Evolutionary conservation across 345 rosid genomes (phyloP), one percentile per base, ranked within the genome.

Genomic region (Crucihimalaya himalaica): DNA sequence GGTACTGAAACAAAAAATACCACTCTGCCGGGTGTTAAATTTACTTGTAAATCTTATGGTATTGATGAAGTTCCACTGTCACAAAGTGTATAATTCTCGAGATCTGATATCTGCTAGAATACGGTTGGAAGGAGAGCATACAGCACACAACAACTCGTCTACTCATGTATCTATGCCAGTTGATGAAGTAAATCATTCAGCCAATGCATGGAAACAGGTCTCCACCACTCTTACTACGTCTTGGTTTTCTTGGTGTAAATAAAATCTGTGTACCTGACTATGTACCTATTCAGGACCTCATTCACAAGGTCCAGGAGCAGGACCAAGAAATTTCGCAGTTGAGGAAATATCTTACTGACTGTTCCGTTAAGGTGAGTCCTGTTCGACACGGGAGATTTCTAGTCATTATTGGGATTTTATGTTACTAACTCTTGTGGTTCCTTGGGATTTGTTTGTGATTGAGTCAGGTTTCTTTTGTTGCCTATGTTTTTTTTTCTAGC

Each of bases 241-340:
- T 40, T 72, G 55, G 45, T 45, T 29, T 39, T 43, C 62, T 23
- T 53, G 43, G 19, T 46, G 40, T 51, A 54, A 18, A 28, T 66
- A 77, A 79, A 45, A 10, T 0, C 27, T 39, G 40, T 47, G 75
- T 46, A 46, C 43, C 16, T 35, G 8, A 83, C 62, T 42, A 39
- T 63, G 31, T 71, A 51, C 54, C 63, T 66, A 29, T 73, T n/a
- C 75, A 86, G 97, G 97, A 86, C 74, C 81, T 86, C 78, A 37
- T 67, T 70, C 77, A 72, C 69, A 89, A 90, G 84, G 73, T 79
- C 71, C 81, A 74, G 74, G 91, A 92, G 63, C 83, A 87, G 48
- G 97, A 95, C 69, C 91, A 90, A 85, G 91, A 90, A 82, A 86
- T 90, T 74, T 39, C 82, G 76, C 94, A 82, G 80, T 79, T 95